Percentiles rank a stretch among this genome's conserved stretches.
These are phyloP conservation scores for Fusarium subglutinans DNA, from an alignment of 2,329 filamentous ascomycete species.

Conservation along the genomic window DNA sequence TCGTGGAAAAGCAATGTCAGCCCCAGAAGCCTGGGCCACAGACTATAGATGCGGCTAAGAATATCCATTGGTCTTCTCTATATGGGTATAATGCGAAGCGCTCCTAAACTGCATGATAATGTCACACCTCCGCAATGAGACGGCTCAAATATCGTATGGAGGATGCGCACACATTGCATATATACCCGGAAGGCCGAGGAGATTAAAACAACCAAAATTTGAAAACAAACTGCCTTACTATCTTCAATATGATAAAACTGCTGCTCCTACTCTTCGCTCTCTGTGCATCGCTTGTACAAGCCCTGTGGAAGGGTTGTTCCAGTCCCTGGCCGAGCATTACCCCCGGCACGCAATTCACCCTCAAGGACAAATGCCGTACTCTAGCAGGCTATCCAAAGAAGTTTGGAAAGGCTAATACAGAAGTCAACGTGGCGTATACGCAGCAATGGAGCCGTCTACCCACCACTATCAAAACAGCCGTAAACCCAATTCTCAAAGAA, in stretches of 20 bases:
- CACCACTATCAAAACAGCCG: not conserved
- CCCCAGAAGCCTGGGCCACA: not conserved
- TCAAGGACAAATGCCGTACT: constrained; percentile 5
- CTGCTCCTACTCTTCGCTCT: not conserved
- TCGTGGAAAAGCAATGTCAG: not conserved
- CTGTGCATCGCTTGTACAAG: not conserved
- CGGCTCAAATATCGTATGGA: not conserved
- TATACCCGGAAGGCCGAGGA: too few species aligned
- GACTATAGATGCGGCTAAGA: not conserved
- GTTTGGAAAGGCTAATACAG: not conserved
- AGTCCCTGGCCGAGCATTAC: not conserved
- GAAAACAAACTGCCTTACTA: too few species aligned
- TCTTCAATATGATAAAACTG: not conserved
- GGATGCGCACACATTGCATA: not conserved
- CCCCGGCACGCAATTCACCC: not conserved
- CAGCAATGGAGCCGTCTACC: not conserved
- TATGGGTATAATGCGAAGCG: not conserved
- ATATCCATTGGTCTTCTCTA: not conserved
- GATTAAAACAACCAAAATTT: too few species aligned
- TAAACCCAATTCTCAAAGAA: constrained; percentile 10
- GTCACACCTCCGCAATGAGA: not conserved
- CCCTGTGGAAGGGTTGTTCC: constrained; percentile 7
- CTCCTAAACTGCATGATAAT: not conserved
- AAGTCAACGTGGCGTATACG: constrained; percentile 17
- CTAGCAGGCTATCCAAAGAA: constrained; percentile 12